These are phyloP conservation scores for Auxenochlorella pyrenoidosa DNA, from an alignment of 139 green algal species.

Conservation along the genomic window DNA sequence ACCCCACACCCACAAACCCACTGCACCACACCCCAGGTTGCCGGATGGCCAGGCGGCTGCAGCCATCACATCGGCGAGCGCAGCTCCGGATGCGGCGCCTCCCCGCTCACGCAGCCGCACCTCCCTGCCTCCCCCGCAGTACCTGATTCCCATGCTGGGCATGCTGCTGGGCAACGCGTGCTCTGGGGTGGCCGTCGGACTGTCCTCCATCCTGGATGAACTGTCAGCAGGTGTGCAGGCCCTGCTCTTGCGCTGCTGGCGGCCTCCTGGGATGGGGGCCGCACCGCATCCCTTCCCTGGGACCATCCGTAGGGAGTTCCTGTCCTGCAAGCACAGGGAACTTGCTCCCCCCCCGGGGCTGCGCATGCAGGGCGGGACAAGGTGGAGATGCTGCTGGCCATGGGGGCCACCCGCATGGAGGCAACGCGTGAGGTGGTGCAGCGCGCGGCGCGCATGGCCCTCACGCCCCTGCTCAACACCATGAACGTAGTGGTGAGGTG, in stretches of 20 bases:
- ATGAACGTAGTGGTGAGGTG: slow-evolving; percentile 78
- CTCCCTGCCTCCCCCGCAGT: slow-evolving; percentile 38
- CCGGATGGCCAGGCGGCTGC: no score
- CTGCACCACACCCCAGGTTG: no score
- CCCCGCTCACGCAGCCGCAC: no score
- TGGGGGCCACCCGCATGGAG: slow-evolving; percentile 83
- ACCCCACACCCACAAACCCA: no score
- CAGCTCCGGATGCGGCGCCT: no score
- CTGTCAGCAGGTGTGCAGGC: slow-evolving; percentile 10
- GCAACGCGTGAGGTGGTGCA: slow-evolving; percentile 62
- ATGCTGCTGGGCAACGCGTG: slow-evolving; percentile 90
- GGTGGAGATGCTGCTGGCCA: slow-evolving; percentile 76
- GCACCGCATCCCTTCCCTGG: no score
- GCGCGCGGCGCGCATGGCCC: slow-evolving; percentile 59
- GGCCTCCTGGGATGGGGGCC: no score
- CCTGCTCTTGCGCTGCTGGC: no score
- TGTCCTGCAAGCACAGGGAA: no score
- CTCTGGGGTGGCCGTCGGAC: slow-evolving; percentile 74
- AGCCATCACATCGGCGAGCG: no score
- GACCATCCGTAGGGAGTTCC: no score
- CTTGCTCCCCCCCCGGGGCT: no score
- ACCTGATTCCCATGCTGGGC: slow-evolving; percentile 74
- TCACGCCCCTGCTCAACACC: slow-evolving; percentile 86
- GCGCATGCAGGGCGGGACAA: slow-evolving; percentile 57
- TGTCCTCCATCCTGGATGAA: slow-evolving; percentile 68